Conservation (phyloP, 2,329 filamentous ascomycete species). For the Colletotrichum acutatum region DNA sequence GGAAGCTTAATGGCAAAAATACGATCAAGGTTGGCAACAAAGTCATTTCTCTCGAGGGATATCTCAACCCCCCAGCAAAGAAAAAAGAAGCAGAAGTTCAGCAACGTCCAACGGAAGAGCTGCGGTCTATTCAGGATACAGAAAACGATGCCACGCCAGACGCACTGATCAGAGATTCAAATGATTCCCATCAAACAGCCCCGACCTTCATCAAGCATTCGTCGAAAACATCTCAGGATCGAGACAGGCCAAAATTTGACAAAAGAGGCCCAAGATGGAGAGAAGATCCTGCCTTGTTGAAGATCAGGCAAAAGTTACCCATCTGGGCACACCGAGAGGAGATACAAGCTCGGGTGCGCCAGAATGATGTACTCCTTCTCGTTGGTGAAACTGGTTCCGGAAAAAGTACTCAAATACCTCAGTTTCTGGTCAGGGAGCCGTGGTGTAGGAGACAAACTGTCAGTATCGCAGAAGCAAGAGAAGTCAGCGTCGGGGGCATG, state of each 20-base stretch:
- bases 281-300: slow-evolving; percentile 49
- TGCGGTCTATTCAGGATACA: background rate
- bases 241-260: slow-evolving; percentile 7
- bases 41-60: slow-evolving; percentile 60
- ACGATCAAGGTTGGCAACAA: slow-evolving; percentile 60
- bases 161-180: slow-evolving; percentile 1
- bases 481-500: slow-evolving; percentile 74
- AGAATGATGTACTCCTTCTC: slow-evolving; percentile 82
- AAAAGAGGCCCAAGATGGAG: slow-evolving; percentile 27
- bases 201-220: background rate
- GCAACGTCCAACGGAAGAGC: slow-evolving; percentile 11
- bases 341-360: slow-evolving; percentile 72
- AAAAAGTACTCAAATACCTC: slow-evolving; percentile 96
- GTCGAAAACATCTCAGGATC: background rate
- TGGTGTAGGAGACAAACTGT: slow-evolving; percentile 78
- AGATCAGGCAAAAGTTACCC: slow-evolving; percentile 75
- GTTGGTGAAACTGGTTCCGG: slow-evolving; percentile 96
- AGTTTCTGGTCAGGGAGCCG: slow-evolving; percentile 81
- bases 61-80: slow-evolving; percentile 51
- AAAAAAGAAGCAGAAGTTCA: slow-evolving; percentile 32
- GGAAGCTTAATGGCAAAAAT: slow-evolving; percentile 47
- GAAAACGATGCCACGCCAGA: background rate
- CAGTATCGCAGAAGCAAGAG: slow-evolving; percentile 53
- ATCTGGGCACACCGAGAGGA: slow-evolving; percentile 81
- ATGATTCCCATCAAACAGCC: background rate